phyloP scores from a whole-genome alignment of 1,139 yeast genomes.

The Lodderomyces margitis region DNA sequence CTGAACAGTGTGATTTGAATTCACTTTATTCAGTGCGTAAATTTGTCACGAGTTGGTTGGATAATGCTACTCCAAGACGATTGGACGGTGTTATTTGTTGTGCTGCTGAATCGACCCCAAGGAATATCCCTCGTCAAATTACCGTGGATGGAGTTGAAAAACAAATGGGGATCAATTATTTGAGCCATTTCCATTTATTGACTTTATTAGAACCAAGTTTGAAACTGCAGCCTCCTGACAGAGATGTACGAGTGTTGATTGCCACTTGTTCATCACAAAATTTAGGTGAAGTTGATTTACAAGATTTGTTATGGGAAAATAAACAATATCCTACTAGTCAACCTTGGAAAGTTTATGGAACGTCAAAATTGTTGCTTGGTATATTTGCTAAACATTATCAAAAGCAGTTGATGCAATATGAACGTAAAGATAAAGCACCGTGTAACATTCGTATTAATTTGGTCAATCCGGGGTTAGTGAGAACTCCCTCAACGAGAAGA shows the following conservation, averaged over 20 bases:
- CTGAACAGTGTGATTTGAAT: constrained; percentile 81
- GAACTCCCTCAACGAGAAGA: constrained; percentile 83
- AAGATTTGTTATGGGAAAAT: constrained; percentile 66
- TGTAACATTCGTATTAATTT: constrained; percentile 68
- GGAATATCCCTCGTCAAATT: constrained; percentile 53
- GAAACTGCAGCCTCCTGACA: constrained; percentile 86
- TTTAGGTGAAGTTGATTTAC: constrained; percentile 60
- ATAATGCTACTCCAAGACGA: constrained; percentile 85
- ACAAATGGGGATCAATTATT: constrained; percentile 81
- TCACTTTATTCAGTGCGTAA: constrained; percentile 76
- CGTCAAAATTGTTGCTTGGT: constrained; percentile 73
- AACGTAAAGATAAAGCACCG: constrained; percentile 66
- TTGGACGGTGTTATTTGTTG: constrained; percentile 85
- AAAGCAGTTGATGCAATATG: constrained; percentile 52
- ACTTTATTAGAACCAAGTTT: constrained; percentile 78
- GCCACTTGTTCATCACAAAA: constrained; percentile 78
- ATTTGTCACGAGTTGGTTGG: constrained; percentile 94
- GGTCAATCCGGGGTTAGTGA: constrained; percentile 90
- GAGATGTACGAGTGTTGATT: constrained; percentile 81
- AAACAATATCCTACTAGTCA: constrained; percentile 57
- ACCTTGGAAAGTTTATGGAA: constrained; percentile 80
- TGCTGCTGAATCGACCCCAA: constrained; percentile 80
- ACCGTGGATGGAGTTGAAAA: constrained; percentile 81
- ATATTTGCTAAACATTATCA: constrained; percentile 78
- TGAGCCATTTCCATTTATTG: constrained; percentile 76